phyloP scores from a whole-genome alignment of 176 grass and related monocot genomes.

The Eragrostis curvula region DNA sequence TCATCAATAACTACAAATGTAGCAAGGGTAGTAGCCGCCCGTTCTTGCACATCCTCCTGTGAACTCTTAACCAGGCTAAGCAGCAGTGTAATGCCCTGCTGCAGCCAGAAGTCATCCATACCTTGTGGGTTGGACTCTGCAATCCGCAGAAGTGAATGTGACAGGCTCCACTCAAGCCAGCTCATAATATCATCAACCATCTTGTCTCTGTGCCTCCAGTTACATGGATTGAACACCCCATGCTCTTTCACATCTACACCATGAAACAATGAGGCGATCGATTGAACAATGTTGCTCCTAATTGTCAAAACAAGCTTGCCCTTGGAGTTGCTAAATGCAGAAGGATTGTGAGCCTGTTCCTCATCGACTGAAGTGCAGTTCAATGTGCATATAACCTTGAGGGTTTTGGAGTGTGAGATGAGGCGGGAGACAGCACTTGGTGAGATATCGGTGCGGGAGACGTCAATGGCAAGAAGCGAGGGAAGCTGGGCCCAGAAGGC shows the following conservation, averaged over 20 bases:
- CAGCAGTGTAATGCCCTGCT: slow-evolving; percentile 77
- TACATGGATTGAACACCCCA: slow-evolving; percentile 65
- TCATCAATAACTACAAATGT: slow-evolving; percentile 98
- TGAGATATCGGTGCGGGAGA: slow-evolving; percentile 82
- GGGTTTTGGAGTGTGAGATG: slow-evolving; percentile 73
- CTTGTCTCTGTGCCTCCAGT: slow-evolving; percentile 59
- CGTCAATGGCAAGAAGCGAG: slow-evolving; percentile 74
- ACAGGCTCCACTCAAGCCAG: slow-evolving; percentile 94
- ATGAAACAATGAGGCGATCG: slow-evolving; percentile 58
- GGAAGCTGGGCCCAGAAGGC: slow-evolving; percentile 75
- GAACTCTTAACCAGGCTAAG: slow-evolving; percentile 75
- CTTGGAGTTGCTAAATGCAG: slow-evolving; percentile 72
- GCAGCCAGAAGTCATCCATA: slow-evolving; percentile 94
- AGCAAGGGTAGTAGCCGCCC: slow-evolving; percentile 85
- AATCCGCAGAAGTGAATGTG: slow-evolving; percentile 80
- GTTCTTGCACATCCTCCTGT: slow-evolving; percentile 94
- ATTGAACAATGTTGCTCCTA: slow-evolving; percentile 64
- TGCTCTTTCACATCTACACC: slow-evolving; percentile 53
- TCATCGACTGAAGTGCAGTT: slow-evolving; percentile 75
- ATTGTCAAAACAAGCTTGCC: slow-evolving; percentile 85
- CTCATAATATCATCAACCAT: slow-evolving; percentile 62
- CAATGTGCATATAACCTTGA: slow-evolving; percentile 70
- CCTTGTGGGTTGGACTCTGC: slow-evolving; percentile 72
- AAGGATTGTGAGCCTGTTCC: slow-evolving; percentile 62
- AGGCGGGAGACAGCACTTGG: slow-evolving; percentile 68